Evolutionary conservation across 495 filamentous ascomycete genomes (phyloP).

Genomic region (Penicillium goetzii): DNA sequence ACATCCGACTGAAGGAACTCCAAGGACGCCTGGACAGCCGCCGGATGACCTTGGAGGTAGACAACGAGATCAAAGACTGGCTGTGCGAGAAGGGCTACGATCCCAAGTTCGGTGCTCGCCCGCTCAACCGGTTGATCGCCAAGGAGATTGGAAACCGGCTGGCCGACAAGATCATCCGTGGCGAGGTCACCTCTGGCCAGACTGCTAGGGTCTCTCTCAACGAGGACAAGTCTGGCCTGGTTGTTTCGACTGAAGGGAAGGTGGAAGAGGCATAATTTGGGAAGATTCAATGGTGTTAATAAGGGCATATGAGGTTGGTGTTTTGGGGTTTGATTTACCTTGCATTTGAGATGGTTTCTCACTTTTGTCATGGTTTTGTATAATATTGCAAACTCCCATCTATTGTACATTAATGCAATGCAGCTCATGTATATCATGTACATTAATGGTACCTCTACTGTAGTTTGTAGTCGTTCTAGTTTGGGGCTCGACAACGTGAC

Average conservation of each 20-base stretch:
- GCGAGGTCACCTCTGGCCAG: conserved; percentile 76
- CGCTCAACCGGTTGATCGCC: conserved; percentile 86
- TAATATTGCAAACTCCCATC: conserved; percentile 19
- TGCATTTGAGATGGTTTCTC: conserved; percentile 23
- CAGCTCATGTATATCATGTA: conserved; percentile 12
- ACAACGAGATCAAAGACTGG: conserved; percentile 77
- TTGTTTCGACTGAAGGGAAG: conserved; percentile 31
- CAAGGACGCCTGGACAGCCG: conserved; percentile 83
- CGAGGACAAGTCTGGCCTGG: conserved; percentile 40
- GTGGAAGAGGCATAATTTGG: conserved; percentile 22
- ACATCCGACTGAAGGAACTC: conserved; percentile 86
- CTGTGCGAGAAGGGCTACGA: conserved; percentile 88
- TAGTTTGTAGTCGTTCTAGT: background rate
- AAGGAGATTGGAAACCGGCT: conserved; percentile 87
- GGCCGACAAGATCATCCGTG: conserved; percentile 89
- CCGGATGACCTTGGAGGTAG: conserved; percentile 74
- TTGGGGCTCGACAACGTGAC: conserved; percentile 16
- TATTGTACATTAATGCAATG: conserved; percentile 21
- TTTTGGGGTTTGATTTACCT: conserved; percentile 7
- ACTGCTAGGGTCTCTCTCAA: conserved; percentile 68
- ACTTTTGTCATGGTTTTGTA: conserved; percentile 23
- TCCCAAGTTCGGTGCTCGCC: conserved; percentile 88
- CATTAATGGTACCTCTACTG: background rate
- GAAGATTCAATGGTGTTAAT: conserved; percentile 8
- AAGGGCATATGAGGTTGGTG: conserved; percentile 14